A percentile compares a stretch with the other conserved stretches of the same genome.
These are phyloP conservation scores for Xylaria multiplex DNA, from an alignment of 2,329 filamentous ascomycete species.

Conservation along the genomic window DNA sequence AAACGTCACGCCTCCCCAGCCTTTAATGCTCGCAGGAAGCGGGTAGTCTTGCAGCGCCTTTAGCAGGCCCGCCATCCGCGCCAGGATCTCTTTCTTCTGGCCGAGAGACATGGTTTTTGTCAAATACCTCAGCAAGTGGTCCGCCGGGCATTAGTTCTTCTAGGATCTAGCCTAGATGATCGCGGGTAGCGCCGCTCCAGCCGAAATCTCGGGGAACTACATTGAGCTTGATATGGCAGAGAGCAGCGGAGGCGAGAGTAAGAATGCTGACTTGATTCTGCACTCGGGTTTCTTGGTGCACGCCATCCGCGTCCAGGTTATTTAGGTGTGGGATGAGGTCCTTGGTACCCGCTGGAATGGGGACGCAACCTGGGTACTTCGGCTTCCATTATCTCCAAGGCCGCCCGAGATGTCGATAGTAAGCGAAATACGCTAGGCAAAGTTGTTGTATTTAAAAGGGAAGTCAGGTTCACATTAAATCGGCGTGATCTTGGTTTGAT, in stretches of 20 bases:
- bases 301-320: constrained; percentile 14
- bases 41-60: constrained; percentile 18
- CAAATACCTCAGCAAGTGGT: constrained; percentile 8
- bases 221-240: not conserved
- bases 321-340: constrained; percentile 20
- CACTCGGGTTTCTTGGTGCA: constrained; percentile 19
- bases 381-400: not conserved
- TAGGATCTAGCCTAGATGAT: constrained; percentile 14
- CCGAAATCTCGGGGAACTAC: constrained; percentile 17
- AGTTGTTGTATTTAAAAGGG: constrained; percentile 22
- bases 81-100: constrained; percentile 18
- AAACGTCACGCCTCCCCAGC: constrained; percentile 27
- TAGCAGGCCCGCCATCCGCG: constrained; percentile 11
- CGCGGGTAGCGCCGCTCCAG: constrained; percentile 5
- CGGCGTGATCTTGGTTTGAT: constrained; percentile 24
- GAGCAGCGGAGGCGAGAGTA: constrained; percentile 14
- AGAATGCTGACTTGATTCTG: constrained; percentile 22
- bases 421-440: constrained; percentile 21
- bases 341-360: constrained; percentile 15
- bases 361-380: constrained; percentile 18
- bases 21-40: constrained; percentile 22
- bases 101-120: constrained; percentile 5
- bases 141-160: constrained; percentile 11
- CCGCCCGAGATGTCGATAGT: not conserved
- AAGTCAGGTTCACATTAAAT: constrained; percentile 14